Percentiles rank a stretch among this genome's conserved stretches.
These are phyloP conservation scores for Termitomyces sp. DNA, from an alignment of 768 basidiomycete species.

Conservation along the genomic window DNA sequence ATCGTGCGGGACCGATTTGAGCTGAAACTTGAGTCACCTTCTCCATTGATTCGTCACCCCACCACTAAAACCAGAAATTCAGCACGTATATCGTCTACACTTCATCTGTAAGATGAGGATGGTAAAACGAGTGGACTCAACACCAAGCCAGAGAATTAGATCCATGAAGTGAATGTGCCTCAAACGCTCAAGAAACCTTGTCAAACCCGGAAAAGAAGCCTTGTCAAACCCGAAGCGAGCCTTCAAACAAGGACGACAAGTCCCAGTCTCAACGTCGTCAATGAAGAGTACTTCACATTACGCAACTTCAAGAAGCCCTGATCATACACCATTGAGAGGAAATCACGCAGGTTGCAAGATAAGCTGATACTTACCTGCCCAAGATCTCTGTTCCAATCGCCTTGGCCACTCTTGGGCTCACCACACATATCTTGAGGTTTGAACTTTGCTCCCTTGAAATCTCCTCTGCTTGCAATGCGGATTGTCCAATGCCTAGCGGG, in stretches of 20 bases:
- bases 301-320: background rate
- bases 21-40: background rate
- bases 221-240: background rate
- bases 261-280: background rate
- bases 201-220: too few relatives aligned
- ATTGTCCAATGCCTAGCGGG: too few relatives aligned
- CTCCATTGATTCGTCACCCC: background rate
- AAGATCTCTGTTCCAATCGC: background rate
- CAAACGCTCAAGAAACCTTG: background rate
- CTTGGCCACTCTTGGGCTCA: background rate
- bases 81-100: background rate
- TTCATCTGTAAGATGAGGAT: background rate
- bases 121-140: background rate
- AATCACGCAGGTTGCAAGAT: background rate
- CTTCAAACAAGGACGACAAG: background rate
- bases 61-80: background rate
- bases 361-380: background rate
- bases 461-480: background rate
- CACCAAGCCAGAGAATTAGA: too few relatives aligned
- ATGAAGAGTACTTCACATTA: background rate
- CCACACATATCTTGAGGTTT: background rate
- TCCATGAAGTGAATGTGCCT: background rate
- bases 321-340: background rate
- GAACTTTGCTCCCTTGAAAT: background rate
- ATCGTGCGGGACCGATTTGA: background rate